phyloP scores from a whole-genome alignment of 2,329 filamentous ascomycete species.

The Diaporthe velutina region DNA sequence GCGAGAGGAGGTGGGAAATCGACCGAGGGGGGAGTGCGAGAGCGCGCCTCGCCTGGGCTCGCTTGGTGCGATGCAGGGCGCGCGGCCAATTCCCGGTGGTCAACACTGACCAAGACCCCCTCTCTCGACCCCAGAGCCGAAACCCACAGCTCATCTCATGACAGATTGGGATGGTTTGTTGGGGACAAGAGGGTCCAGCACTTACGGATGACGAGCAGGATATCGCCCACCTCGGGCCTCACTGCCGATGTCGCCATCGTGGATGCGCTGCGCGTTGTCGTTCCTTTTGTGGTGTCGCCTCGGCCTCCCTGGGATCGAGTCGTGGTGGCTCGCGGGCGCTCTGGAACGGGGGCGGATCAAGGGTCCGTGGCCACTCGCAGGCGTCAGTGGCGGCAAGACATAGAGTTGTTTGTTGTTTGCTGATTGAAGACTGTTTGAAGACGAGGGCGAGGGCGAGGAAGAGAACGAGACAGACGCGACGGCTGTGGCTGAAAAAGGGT shows the following conservation, averaged over 20 bases:
- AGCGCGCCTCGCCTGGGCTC: slow-evolving; percentile 20
- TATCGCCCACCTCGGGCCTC: slow-evolving; percentile 74
- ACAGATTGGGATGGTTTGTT: slow-evolving; percentile 35
- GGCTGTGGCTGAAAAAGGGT: slow-evolving; percentile 17
- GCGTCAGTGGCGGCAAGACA: slow-evolving; percentile 39
- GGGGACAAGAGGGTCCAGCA: slow-evolving; percentile 42
- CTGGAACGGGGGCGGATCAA: slow-evolving; percentile 28
- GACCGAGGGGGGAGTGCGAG: not conserved
- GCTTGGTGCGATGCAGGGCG: slow-evolving; percentile 16
- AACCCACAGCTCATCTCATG: slow-evolving; percentile 41
- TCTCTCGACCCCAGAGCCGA: slow-evolving; percentile 31
- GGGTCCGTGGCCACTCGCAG: slow-evolving; percentile 36
- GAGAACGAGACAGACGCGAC: slow-evolving; percentile 18
- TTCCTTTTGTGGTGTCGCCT: slow-evolving; percentile 29
- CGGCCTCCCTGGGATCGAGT: slow-evolving; percentile 53
- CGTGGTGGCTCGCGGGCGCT: slow-evolving; percentile 44
- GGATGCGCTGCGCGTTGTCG: slow-evolving; percentile 34
- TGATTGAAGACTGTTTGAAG: slow-evolving; percentile 19
- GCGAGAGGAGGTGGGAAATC: slow-evolving; percentile 30
- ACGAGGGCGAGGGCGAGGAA: not conserved
- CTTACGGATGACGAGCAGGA: slow-evolving; percentile 80
- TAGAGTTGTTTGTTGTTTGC: slow-evolving; percentile 33
- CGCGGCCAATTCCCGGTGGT: slow-evolving; percentile 35
- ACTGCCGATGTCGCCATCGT: slow-evolving; percentile 50
- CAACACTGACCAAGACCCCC: slow-evolving; percentile 29